Conservation (phyloP, 768 basidiomycete genomes). For the Hericium alpestre region DNA sequence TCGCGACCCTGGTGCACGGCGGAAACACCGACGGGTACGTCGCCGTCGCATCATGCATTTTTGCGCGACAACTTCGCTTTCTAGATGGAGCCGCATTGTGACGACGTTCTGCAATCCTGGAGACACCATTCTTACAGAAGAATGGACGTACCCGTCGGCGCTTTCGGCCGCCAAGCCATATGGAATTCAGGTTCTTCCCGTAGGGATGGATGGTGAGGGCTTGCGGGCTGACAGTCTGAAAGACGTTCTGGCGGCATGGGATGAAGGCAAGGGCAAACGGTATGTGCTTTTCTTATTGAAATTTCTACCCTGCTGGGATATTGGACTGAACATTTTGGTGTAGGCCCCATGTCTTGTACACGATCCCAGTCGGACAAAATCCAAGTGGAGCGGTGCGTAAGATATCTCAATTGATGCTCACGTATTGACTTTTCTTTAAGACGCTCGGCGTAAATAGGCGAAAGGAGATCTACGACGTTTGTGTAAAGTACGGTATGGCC, state of each 20-base stretch:
- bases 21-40: conserved; percentile 61
- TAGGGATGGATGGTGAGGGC: conserved; percentile 64
- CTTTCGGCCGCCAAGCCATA: conserved; percentile 24
- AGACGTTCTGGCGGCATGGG: conserved; percentile 53
- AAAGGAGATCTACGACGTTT: conserved; percentile 72
- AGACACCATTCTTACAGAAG: conserved; percentile 45
- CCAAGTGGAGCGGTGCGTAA: conserved; percentile 61
- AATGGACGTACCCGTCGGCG: conserved; percentile 71
- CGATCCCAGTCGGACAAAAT: conserved; percentile 76
- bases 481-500: conserved; percentile 59
- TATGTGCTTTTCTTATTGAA: conserved; percentile 15
- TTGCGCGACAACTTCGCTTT: not conserved
- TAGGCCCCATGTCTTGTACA: conserved; percentile 66
- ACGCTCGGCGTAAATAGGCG: conserved; percentile 57
- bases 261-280: conserved; percentile 49
- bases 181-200: conserved; percentile 37
- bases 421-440: conserved; percentile 19
- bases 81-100: conserved; percentile 41
- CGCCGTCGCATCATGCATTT: not conserved
- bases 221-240: conserved; percentile 53
- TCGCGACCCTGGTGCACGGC: conserved; percentile 40
- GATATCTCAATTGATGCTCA: not conserved
- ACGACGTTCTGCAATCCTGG: conserved; percentile 57
- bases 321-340: not conserved
- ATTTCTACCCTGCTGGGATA: not conserved